Conservation (phyloP, 2,329 filamentous ascomycete genomes). For the Apiospora aurea region DNA sequence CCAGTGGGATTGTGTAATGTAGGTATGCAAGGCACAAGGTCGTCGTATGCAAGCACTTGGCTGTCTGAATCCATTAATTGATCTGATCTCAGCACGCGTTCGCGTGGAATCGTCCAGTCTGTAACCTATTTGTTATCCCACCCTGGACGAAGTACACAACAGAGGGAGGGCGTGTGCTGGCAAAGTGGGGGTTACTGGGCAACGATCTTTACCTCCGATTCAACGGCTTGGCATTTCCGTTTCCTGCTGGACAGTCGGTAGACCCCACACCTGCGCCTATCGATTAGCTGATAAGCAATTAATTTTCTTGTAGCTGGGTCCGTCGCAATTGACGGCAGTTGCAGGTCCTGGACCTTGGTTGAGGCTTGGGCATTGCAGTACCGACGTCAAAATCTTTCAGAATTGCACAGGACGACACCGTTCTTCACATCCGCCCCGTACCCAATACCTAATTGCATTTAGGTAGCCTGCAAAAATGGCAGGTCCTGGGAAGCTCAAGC, state of each 20-base stretch:
- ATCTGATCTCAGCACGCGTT: not conserved
- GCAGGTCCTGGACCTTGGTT: not conserved
- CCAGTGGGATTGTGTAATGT: not conserved
- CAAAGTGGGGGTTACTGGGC: constrained; percentile 17
- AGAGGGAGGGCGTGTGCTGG: not conserved
- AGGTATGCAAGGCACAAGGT: not conserved
- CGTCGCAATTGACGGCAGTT: not conserved
- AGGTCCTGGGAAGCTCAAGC: constrained; percentile 25
- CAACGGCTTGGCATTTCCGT: not conserved
- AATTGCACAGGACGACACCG: not conserved
- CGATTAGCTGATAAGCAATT: constrained; percentile 22
- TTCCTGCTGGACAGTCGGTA: not conserved
- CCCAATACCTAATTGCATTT: not conserved
- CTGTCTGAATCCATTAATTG: not conserved
- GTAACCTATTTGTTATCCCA: constrained; percentile 15
- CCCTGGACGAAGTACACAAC: not conserved
- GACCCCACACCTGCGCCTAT: constrained; percentile 13
- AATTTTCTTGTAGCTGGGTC: constrained; percentile 16
- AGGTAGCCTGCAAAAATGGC: constrained; percentile 17
- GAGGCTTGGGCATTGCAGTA: not conserved
- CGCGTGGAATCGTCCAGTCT: not conserved
- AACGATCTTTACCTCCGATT: not conserved
- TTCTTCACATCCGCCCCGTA: not conserved
- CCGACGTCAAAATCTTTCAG: not conserved
- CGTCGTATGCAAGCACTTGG: not conserved